A percentile compares a stretch with the other conserved stretches of the same genome.
Conservation (phyloP, 2,329 filamentous ascomycete species). For the Penicillium sp. region DNA sequence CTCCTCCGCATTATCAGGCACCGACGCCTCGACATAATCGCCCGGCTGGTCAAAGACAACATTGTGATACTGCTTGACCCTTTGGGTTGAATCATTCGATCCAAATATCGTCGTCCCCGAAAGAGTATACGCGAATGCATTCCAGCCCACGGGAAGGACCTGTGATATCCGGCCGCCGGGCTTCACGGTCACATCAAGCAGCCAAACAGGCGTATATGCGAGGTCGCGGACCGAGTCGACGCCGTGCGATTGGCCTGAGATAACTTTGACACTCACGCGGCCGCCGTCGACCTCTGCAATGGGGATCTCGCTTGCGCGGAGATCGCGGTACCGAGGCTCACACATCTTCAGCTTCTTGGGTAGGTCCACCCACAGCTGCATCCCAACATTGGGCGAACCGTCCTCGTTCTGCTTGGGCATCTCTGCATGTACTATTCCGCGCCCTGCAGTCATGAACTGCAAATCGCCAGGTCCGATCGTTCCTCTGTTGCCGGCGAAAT, state of each 20-base stretch:
- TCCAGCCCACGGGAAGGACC: conserved; percentile 79
- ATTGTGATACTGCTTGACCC: conserved; percentile 72
- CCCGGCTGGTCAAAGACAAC: conserved; percentile 84
- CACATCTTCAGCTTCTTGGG: conserved; percentile 81
- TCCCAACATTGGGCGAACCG: conserved; percentile 77
- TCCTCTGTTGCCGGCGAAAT: conserved; percentile 84
- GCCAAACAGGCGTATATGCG: conserved; percentile 97
- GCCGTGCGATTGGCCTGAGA: conserved; percentile 81
- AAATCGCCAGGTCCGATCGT: conserved; percentile 86
- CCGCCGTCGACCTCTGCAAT: conserved; percentile 71
- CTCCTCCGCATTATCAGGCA: conserved; percentile 67
- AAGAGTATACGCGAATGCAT: conserved; percentile 87
- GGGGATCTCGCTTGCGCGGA: conserved; percentile 80
- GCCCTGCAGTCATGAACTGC: conserved; percentile 96
- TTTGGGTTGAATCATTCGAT: conserved; percentile 44
- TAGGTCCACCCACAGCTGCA: conserved; percentile 96
- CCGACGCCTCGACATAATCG: conserved; percentile 73
- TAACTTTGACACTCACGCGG: conserved; percentile 83
- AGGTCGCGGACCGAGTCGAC: conserved; percentile 87
- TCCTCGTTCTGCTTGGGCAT: conserved; percentile 84
- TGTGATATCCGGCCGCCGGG: conserved; percentile 81
- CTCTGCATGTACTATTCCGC: conserved; percentile 91
- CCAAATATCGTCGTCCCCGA: conserved; percentile 71
- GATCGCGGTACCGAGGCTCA: conserved; percentile 90
- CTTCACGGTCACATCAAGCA: conserved; percentile 79